Evolutionary conservation across 2,329 filamentous ascomycete species (phyloP).

Genomic region (Saccharata proteae): DNA sequence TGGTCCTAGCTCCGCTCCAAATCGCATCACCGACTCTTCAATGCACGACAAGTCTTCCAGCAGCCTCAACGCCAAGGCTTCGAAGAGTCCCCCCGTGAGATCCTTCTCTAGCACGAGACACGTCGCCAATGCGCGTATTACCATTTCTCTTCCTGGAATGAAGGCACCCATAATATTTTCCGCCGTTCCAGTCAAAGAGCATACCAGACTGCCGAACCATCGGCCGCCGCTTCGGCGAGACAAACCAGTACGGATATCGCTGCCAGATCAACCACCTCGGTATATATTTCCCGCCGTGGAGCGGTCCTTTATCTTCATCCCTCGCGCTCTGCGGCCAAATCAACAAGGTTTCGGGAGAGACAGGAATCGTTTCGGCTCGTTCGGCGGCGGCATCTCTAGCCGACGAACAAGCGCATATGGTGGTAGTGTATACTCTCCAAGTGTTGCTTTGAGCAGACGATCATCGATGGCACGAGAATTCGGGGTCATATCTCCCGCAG

Average conservation of each 20-base stretch:
- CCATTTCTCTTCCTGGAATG: slow-evolving; percentile 69
- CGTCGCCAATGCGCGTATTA: slow-evolving; percentile 73
- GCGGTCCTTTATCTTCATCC: slow-evolving; percentile 96
- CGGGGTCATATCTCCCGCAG: slow-evolving; percentile 66
- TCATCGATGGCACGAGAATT: slow-evolving; percentile 64
- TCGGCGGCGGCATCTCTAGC: slow-evolving; percentile 51
- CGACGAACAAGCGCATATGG: slow-evolving; percentile 71
- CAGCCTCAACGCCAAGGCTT: slow-evolving; percentile 14
- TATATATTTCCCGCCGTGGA: slow-evolving; percentile 88
- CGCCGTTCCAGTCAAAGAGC: slow-evolving; percentile 71
- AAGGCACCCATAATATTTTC: slow-evolving; percentile 58
- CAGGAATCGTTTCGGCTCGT: slow-evolving; percentile 59
- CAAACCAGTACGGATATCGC: slow-evolving; percentile 88
- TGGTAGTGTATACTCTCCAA: slow-evolving; percentile 75
- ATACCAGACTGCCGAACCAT: slow-evolving; percentile 90
- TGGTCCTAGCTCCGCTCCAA: neutral
- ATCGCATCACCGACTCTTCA: neutral
- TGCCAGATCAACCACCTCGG: slow-evolving; percentile 65
- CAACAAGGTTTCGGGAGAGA: slow-evolving; percentile 61
- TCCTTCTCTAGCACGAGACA: slow-evolving; percentile 69
- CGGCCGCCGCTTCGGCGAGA: slow-evolving; percentile 86
- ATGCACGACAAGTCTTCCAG: slow-evolving; percentile 12
- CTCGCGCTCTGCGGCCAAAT: slow-evolving; percentile 82
- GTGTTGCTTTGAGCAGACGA: slow-evolving; percentile 74
- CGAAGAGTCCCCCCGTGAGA: slow-evolving; percentile 13